phyloP scores from a whole-genome alignment of 768 basidiomycete species.

The Imleria badia region DNA sequence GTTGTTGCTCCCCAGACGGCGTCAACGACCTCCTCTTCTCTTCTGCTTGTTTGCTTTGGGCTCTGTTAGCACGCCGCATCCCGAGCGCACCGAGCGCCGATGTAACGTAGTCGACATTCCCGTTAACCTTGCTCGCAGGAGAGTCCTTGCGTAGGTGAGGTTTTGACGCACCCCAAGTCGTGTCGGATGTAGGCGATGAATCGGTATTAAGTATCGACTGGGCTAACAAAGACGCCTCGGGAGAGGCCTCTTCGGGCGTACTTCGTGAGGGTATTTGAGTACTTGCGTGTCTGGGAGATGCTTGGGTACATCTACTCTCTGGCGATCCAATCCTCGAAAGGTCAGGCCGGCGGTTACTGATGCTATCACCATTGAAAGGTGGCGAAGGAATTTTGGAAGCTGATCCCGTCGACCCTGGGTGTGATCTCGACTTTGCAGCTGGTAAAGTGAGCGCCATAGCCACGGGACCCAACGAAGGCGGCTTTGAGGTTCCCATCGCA shows the following conservation, averaged over 20 bases:
- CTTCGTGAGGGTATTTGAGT: slow-evolving; percentile 3
- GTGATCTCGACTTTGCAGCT: slow-evolving; percentile 10
- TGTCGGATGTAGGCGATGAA: slow-evolving; percentile 4
- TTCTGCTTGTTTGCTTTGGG: slow-evolving; percentile 21
- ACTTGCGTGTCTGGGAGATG: slow-evolving; percentile 7
- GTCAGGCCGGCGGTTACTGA: slow-evolving; percentile 8
- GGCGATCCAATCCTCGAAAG: slow-evolving; percentile 19
- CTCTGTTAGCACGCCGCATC: slow-evolving; percentile 29
- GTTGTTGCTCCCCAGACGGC: slow-evolving; percentile 18
- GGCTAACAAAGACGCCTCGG: slow-evolving; percentile 6
- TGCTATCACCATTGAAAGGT: slow-evolving; percentile 1
- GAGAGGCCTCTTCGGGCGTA: slow-evolving; percentile 4
- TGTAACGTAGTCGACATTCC: slow-evolving; percentile 15
- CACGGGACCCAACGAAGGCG: slow-evolving; percentile 12
- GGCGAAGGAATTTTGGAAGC: slow-evolving; percentile 10
- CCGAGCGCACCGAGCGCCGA: slow-evolving; percentile 29
- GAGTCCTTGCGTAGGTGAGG: slow-evolving; percentile 12
- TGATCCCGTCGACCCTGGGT: slow-evolving; percentile 1
- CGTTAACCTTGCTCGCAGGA: slow-evolving; percentile 16
- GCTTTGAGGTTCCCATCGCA: slow-evolving; percentile 2
- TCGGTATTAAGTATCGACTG: slow-evolving; percentile 16
- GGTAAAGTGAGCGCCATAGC: slow-evolving; percentile 18
- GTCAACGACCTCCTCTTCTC: slow-evolving; percentile 21
- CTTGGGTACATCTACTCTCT: slow-evolving; percentile 9
- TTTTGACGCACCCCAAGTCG: slow-evolving; percentile 18